Conservation (phyloP, 768 basidiomycete species). For the Pulveroboletus ravenelii region DNA sequence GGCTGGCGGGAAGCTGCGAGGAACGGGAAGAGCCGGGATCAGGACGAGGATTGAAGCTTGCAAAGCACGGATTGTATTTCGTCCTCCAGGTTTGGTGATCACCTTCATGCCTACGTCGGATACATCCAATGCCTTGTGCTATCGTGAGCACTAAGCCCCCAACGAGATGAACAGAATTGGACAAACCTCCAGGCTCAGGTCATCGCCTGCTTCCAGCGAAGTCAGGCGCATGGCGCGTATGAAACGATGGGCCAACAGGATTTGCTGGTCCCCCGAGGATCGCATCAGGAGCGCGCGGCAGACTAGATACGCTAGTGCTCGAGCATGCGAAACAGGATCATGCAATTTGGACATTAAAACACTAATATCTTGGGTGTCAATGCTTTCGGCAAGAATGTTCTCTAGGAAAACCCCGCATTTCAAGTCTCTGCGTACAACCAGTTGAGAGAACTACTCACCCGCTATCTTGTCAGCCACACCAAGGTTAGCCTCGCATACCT, state of each 20-base stretch:
- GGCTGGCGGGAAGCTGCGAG: conserved; percentile 34
- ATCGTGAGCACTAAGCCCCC: conserved; percentile 1
- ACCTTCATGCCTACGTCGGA: conserved; percentile 44
- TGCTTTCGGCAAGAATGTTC: conserved; percentile 55
- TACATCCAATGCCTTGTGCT: conserved; percentile 41
- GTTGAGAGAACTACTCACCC: conserved; percentile 36
- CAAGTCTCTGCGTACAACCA: background rate
- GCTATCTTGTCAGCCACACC: conserved; percentile 59
- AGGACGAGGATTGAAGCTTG: conserved; percentile 53
- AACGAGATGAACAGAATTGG: background rate
- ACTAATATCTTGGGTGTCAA: conserved; percentile 40
- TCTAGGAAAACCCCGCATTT: conserved; percentile 36
- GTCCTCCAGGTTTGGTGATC: conserved; percentile 57
- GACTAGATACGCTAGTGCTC: conserved; percentile 57
- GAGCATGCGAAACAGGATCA: conserved; percentile 46
- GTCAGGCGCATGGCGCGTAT: conserved; percentile 45
- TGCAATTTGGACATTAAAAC: conserved; percentile 50
- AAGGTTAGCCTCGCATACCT: conserved; percentile 50
- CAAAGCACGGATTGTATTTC: conserved; percentile 49
- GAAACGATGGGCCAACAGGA: conserved; percentile 48
- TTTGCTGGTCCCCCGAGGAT: conserved; percentile 53
- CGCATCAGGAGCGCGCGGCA: conserved; percentile 55
- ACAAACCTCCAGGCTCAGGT: conserved; percentile 29
- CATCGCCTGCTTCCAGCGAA: conserved; percentile 42
- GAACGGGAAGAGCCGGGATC: conserved; percentile 43